Evolutionary conservation across 202 grass and related monocot genomes (phyloP), one percentile per base, ranked within the genome.

Genomic region (Zizania palustris): DNA sequence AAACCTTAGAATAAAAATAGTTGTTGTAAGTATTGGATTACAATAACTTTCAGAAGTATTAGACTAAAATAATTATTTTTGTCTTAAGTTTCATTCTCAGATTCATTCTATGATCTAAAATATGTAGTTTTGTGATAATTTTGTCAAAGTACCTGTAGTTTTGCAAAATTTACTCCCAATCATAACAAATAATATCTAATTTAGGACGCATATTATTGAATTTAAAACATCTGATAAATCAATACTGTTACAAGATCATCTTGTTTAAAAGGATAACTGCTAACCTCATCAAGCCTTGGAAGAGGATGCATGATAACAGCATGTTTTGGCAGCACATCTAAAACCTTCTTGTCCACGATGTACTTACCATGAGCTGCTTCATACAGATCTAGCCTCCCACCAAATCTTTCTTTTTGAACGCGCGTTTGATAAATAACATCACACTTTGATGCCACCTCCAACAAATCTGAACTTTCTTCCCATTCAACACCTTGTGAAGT

Each of bases 281-380:
- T 60, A 72, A 97, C 89, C 89, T 93, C 91, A 75, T 97, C 89
- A 41, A 97, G 85, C 64, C 94, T 87, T 62, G 94, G 91, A 86
- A 97, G 94, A 63, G 94, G 94, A 76, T 94, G 94, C 94, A 97
- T 97, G 76, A 97, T 81, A 40, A 97, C 85, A 13, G 82, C 87
- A 84, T 93, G 88, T 39, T 90, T 94, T 75, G 87, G 94, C 77
- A 97, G 77, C 53, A 93, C 91, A 82, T 82, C 71, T 71, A 93
- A 80, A 15, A 97, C 91, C 76, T 92, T 93, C 72, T 65, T 85
- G 46, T 93, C 91, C 71, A 97, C 85, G 9, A 97, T 97, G 73
- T 93, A 93, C 83, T 97, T 97, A 20, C 89, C 89, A 66, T 77
- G 80, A 84, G 94, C 94, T 45, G 88, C 86, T 88, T 97, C 91